Evolutionary conservation across 1,284 basidiomycete genomes (phyloP).

Genomic region (Xerocomus amazonicus): DNA sequence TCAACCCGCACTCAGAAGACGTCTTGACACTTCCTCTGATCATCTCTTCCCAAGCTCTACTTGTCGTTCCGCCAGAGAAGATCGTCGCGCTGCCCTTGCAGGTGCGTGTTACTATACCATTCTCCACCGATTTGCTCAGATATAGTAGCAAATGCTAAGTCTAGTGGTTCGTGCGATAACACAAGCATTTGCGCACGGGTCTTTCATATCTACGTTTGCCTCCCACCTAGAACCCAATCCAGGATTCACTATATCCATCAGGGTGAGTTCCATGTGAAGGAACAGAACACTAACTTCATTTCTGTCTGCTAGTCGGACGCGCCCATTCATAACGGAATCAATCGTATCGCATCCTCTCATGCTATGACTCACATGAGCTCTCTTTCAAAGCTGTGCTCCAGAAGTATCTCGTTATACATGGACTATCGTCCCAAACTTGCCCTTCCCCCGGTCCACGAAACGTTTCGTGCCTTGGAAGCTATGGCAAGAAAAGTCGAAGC

Average conservation of each 20-base stretch:
- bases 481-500: constrained; percentile 44
- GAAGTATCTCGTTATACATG: constrained; percentile 44
- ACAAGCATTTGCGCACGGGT: constrained; percentile 50
- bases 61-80: constrained; percentile 48
- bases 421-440: constrained; percentile 46
- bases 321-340: constrained; percentile 36
- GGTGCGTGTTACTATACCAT: constrained; percentile 24
- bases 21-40: constrained; percentile 41
- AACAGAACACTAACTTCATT: not conserved
- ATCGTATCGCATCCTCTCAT: constrained; percentile 39
- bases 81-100: constrained; percentile 56
- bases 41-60: constrained; percentile 54
- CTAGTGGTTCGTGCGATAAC: constrained; percentile 48
- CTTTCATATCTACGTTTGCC: constrained; percentile 42
- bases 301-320: constrained; percentile 18
- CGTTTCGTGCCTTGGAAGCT: constrained; percentile 38
- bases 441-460: constrained; percentile 42
- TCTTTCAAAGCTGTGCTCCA: constrained; percentile 50
- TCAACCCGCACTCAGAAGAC: constrained; percentile 25
- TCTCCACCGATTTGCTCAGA: constrained; percentile 11
- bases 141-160: constrained; percentile 35
- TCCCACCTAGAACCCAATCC: constrained; percentile 30
- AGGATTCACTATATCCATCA: constrained; percentile 34
- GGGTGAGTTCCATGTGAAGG: constrained; percentile 24
- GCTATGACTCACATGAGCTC: constrained; percentile 49